Evolutionary conservation across 116 monocot genomes (phyloP).

Genomic region (Cymodocea nodosa): DNA sequence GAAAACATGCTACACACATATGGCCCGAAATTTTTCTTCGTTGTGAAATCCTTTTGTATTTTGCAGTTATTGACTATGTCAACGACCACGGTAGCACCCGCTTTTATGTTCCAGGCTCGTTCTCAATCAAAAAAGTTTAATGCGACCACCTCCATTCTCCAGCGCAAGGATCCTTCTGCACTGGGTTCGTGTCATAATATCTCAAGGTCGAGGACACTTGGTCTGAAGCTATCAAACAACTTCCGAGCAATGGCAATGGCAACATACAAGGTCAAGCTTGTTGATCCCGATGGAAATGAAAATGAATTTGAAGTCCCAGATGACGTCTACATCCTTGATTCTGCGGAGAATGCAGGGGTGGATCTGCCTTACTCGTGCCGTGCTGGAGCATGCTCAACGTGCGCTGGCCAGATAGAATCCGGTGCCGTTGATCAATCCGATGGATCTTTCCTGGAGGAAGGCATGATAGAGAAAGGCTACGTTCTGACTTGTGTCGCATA

Average conservation of each 20-base stretch:
- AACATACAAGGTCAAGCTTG: conserved; percentile 63
- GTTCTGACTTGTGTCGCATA: conserved; percentile 63
- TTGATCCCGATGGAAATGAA: conserved; percentile 46
- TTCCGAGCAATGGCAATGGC: conserved; percentile 38
- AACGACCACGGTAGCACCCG: no score
- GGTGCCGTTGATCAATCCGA: conserved; percentile 81
- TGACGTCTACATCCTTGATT: conserved; percentile 62
- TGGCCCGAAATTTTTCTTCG: no score
- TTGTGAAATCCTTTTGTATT: no score
- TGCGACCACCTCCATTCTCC: no score
- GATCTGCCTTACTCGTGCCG: conserved; percentile 79
- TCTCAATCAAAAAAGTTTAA: no score
- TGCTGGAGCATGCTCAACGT: conserved; percentile 84
- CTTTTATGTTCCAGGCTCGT: no score
- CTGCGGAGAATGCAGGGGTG: conserved; percentile 61
- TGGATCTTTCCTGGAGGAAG: conserved; percentile 73
- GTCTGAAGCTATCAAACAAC: conserved; percentile 23
- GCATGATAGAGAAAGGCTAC: conserved; percentile 41
- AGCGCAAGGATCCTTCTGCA: conserved; percentile 9
- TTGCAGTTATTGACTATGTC: no score
- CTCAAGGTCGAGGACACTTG: conserved; percentile 22
- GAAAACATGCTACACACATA: no score
- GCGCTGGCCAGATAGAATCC: conserved; percentile 43
- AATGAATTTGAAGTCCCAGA: conserved; percentile 72
- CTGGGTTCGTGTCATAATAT: conserved; percentile 15